These are phyloP conservation scores for Fusarium heterosporum DNA, from an alignment of 2,329 filamentous ascomycete species.

Conservation along the genomic window DNA sequence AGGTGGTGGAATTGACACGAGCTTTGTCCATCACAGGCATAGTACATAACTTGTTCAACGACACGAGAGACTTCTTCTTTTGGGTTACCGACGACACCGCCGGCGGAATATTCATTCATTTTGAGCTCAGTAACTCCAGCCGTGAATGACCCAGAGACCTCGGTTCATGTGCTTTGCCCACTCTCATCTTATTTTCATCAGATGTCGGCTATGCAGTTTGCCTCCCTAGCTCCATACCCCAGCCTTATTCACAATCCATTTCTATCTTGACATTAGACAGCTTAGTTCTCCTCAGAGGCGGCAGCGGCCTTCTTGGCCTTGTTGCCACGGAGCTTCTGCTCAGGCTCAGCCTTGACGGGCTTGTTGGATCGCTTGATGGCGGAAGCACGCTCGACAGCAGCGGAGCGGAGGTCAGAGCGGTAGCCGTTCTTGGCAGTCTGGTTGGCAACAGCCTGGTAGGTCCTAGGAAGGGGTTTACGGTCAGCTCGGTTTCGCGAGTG, in stretches of 20 bases:
- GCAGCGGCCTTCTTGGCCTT: constrained; percentile 80
- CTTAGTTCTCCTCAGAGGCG: constrained; percentile 55
- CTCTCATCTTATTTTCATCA: constrained; percentile 39
- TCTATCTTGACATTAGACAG: constrained; percentile 31
- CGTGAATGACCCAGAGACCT: constrained; percentile 45
- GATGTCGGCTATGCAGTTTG: constrained; percentile 39
- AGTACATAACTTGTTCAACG: constrained; percentile 3
- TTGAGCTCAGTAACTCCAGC: constrained; percentile 49
- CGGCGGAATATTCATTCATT: constrained; percentile 47
- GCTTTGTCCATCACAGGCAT: background rate
- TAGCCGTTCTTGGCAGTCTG: constrained; percentile 86
- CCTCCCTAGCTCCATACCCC: constrained; percentile 38
- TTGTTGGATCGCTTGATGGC: constrained; percentile 85
- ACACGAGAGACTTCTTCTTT: constrained; percentile 10
- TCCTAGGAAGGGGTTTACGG: constrained; percentile 63
- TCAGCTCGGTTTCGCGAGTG: constrained; percentile 19
- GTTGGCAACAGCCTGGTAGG: constrained; percentile 89
- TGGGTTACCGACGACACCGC: constrained; percentile 40
- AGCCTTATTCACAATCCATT: constrained; percentile 35
- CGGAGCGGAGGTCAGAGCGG: constrained; percentile 80
- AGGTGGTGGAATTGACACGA: background rate
- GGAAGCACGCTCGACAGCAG: constrained; percentile 86
- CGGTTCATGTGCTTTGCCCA: constrained; percentile 43
- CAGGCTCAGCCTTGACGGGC: constrained; percentile 79
- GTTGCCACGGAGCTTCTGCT: constrained; percentile 80